A percentile compares a stretch with the other conserved stretches of the same genome.
phyloP scores from a whole-genome alignment of 257 asterid genomes.

The Catharanthus roseus region DNA sequence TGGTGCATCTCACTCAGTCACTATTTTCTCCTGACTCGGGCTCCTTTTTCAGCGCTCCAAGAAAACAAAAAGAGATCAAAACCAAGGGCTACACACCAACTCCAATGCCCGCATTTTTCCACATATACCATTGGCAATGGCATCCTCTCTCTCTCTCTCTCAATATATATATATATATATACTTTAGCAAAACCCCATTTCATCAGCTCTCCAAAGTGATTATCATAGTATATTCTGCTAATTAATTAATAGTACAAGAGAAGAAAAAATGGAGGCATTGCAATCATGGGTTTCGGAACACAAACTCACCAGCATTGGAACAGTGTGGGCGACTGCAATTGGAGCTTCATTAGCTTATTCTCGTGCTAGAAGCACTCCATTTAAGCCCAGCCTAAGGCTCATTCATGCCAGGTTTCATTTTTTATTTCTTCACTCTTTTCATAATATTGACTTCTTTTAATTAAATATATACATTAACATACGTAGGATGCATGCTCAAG shows the following conservation, averaged over 20 bases:
- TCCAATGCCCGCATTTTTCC: not conserved
- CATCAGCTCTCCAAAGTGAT: not conserved
- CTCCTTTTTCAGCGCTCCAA: slow-evolving; percentile 14
- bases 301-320: slow-evolving; percentile 71
- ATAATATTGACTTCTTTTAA: too few species aligned
- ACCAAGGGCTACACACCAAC: slow-evolving; percentile 36
- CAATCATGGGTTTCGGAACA: slow-evolving; percentile 68
- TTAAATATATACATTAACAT: not conserved
- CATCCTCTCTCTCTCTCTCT: not conserved
- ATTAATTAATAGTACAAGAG: too few species aligned
- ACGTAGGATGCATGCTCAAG: slow-evolving; percentile 88
- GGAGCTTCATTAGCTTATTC: slow-evolving; percentile 60
- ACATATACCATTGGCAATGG: too few species aligned
- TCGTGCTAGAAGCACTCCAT: slow-evolving; percentile 36
- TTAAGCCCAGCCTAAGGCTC: slow-evolving; percentile 66
- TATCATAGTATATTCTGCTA: too few species aligned
- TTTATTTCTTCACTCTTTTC: not conserved
- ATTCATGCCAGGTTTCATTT: slow-evolving; percentile 67
- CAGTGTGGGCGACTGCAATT: slow-evolving; percentile 68
- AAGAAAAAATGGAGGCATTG: slow-evolving; percentile 43
- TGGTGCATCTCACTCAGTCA: slow-evolving; percentile 1
- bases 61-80: slow-evolving; percentile 15
- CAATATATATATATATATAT: slow-evolving; percentile 13
- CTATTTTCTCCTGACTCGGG: not conserved
- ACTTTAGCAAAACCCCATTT: not conserved